These are phyloP conservation scores for Urochloa ruziziensis DNA, from an alignment of 176 grass and related monocot species.

Conservation along the genomic window DNA sequence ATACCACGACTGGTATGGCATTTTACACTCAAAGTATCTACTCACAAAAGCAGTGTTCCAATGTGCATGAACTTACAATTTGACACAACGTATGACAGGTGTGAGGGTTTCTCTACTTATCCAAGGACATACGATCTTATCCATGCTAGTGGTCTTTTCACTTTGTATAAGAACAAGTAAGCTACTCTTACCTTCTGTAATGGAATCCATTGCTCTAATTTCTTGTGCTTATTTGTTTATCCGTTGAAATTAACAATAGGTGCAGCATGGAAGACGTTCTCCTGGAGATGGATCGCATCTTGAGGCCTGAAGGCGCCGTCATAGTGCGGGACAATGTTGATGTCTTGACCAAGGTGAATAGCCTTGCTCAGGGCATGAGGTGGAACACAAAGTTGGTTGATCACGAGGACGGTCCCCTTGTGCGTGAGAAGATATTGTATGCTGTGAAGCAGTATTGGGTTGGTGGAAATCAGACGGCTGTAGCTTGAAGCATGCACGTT, in stretches of 20 bases:
- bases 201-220: background rate
- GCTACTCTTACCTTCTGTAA: background rate
- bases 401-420: conserved; percentile 62
- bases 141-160: conserved; percentile 72
- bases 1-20: conserved; percentile 82
- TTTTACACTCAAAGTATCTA: background rate
- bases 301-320: conserved; percentile 77
- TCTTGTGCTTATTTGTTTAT: background rate
- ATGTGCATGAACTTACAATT: conserved; percentile 2
- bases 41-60: background rate
- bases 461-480: conserved; percentile 60
- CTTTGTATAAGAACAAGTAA: conserved; percentile 75
- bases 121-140: conserved; percentile 90
- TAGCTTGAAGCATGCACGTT: conserved; percentile 34
- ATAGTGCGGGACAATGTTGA: conserved; percentile 67
- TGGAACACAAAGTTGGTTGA: conserved; percentile 79
- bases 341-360: conserved; percentile 65
- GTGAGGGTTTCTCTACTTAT: conserved; percentile 90
- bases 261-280: conserved; percentile 77
- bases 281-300: conserved; percentile 83
- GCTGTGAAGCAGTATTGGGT: conserved; percentile 87
- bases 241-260: conserved; percentile 32
- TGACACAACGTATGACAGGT: conserved; percentile 41
- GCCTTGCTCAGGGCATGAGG: conserved; percentile 64
- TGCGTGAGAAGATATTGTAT: conserved; percentile 67